phyloP scores from a whole-genome alignment of 352 stramenopile species.

The Globisporangium paddicum region DNA sequence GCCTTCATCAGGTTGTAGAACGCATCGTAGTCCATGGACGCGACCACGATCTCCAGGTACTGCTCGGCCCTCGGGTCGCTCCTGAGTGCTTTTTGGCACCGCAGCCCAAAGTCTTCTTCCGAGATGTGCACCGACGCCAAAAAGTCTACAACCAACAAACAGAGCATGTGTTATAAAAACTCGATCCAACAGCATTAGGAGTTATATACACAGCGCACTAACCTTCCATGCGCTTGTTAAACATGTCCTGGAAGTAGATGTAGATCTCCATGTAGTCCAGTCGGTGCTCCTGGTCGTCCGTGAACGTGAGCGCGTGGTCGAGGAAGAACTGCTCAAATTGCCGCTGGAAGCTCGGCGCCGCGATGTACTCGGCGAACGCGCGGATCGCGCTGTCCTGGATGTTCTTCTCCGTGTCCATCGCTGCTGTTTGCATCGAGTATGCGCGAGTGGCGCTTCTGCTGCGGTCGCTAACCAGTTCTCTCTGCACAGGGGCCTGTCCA shows the following conservation, averaged over 20 bases:
- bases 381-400: slow-evolving; percentile 60
- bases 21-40: slow-evolving; percentile 74
- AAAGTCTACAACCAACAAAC: slow-evolving; percentile 30
- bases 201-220: background rate
- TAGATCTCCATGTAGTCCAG: slow-evolving; percentile 77
- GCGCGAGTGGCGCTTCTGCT: background rate
- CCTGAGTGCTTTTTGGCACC: slow-evolving; percentile 51
- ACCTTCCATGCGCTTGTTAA: slow-evolving; percentile 68
- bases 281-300: slow-evolving; percentile 56
- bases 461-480: too few relatives aligned
- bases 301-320: slow-evolving; percentile 58
- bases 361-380: slow-evolving; percentile 57
- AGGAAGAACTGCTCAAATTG: slow-evolving; percentile 78
- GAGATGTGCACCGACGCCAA: slow-evolving; percentile 37
- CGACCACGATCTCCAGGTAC: slow-evolving; percentile 71
- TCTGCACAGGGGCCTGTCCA: background rate
- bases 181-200: background rate
- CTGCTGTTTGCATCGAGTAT: background rate
- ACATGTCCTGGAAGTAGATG: slow-evolving; percentile 63
- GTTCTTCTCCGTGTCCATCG: slow-evolving; percentile 16
- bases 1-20: slow-evolving; percentile 73
- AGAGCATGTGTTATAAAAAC: background rate
- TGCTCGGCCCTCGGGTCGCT: slow-evolving; percentile 52
- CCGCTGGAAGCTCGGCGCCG: slow-evolving; percentile 50
- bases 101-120: slow-evolving; percentile 54